phyloP scores from a whole-genome alignment of 148 eudicot genomes.

The Gaultheria prostrata region DNA sequence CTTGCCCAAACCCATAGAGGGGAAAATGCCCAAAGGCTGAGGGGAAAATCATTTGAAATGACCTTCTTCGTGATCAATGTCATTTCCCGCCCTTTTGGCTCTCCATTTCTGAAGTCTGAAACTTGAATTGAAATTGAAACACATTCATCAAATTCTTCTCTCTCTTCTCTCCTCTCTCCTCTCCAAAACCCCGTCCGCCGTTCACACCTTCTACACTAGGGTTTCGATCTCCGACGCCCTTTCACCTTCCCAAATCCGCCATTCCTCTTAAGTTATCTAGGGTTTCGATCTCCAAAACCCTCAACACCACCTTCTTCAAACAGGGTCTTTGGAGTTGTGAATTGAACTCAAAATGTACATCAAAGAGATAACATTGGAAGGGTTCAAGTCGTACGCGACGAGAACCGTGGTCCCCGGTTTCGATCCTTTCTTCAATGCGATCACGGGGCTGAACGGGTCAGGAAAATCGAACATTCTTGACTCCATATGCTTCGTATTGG shows the following conservation, averaged over 20 bases:
- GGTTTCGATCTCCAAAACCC: slow-evolving; percentile 13
- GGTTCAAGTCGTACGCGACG: slow-evolving; percentile 98
- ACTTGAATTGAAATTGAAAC: not conserved
- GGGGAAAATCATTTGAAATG: not conserved
- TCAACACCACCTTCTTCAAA: not conserved
- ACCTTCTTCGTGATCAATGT: too few species aligned
- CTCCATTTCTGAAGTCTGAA: not conserved
- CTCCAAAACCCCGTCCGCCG: not conserved
- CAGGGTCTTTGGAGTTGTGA: not conserved
- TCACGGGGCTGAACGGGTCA: slow-evolving; percentile 91
- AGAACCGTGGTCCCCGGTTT: slow-evolving; percentile 54
- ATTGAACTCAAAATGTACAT: slow-evolving; percentile 43
- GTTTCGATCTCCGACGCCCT: not conserved
- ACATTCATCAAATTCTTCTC: not conserved
- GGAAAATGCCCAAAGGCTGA: too few species aligned
- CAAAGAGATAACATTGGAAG: slow-evolving; percentile 84
- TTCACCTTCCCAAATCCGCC: not conserved
- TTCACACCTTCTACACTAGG: not conserved
- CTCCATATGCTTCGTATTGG: slow-evolving; percentile 90
- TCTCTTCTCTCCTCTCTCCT: not conserved
- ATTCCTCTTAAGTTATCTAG: not conserved
- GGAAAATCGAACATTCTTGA: slow-evolving; percentile 72
- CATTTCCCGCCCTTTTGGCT: slow-evolving; percentile 2
- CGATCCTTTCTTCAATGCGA: slow-evolving; percentile 91
- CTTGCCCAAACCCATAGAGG: not conserved